Percentiles rank a stretch among this genome's conserved stretches.
These are phyloP conservation scores for Psophocarpus tetragonolobus DNA, from an alignment of 306 rosid species.

Conservation along the genomic window DNA sequence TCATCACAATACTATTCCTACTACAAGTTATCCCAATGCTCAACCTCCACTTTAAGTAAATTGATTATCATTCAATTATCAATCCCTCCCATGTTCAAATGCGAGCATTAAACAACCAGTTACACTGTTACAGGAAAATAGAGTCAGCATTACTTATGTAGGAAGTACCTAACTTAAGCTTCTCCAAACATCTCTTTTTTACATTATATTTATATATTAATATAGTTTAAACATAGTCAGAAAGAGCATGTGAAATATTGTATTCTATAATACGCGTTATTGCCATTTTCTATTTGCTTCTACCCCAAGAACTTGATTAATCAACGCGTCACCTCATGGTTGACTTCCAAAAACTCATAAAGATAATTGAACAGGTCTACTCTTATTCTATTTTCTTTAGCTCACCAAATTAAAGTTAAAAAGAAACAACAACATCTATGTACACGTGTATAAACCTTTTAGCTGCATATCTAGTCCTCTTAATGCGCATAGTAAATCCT, in stretches of 20 bases:
- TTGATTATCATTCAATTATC: too few relatives aligned
- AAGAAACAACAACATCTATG: not conserved
- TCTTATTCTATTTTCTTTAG: not conserved
- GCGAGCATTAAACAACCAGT: too few relatives aligned
- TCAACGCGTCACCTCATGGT: not conserved
- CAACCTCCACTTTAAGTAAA: too few relatives aligned
- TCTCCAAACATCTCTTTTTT: too few relatives aligned
- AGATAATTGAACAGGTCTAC: constrained; percentile 10
- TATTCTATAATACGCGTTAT: not conserved
- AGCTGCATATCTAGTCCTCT: not conserved
- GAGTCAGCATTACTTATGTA: too few relatives aligned
- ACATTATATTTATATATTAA: too few relatives aligned
- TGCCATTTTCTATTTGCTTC: not conserved
- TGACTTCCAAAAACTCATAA: not conserved
- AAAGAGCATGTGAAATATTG: not conserved
- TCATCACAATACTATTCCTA: too few relatives aligned
- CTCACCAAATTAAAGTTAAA: too few relatives aligned
- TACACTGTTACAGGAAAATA: too few relatives aligned
- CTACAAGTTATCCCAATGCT: too few relatives aligned
- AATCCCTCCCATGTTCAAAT: too few relatives aligned
- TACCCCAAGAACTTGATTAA: not conserved
- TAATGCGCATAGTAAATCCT: not conserved
- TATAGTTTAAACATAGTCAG: not conserved
- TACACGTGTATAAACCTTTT: not conserved
- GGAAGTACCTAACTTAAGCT: too few relatives aligned